Base-by-base conservation (phyloP, 2,329 filamentous ascomycete species). In the Teratosphaeria viscida region DNA sequence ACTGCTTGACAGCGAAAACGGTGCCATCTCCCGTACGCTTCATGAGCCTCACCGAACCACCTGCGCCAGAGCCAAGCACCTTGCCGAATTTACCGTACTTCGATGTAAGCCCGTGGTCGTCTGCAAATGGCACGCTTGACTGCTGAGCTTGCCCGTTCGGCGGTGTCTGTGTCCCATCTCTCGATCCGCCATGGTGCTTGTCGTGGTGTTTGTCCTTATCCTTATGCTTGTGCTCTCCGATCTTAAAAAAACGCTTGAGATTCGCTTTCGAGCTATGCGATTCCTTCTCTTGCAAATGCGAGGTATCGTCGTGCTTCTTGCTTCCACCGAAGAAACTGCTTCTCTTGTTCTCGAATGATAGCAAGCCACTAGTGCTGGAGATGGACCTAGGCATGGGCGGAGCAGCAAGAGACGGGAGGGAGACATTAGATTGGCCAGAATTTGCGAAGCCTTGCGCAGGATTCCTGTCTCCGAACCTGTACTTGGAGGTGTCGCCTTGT, bases 1-100 rank as follows among this genome's bases (percentile, higher is more conserved):
- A 99, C 71, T 99, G 92, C 75, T 99, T 99, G 57, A 97, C 94
- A 1, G 94, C 94, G 74, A 99, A 99, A 0, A 95, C 94, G 6
- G 90, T 90, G 29, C 88, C 88, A 70, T 99, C 94, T 63, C 90
- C 92, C 69, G 86, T 92, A 62, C 94, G 85, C 78, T 94, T 96
- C 86, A 99, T 90, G 56, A 99, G 77, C 64, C 92, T 85, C 16
- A 99, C 94, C 0, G 92, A 97, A 29, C 94, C 94, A 56, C 94
- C 94, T 32, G 94, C 94, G 29, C 94, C 94, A 32, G 92, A 92
- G 5, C 94, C 94, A 12, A 99, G 81, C 0, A 97, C 90, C 71
- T 90, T 94, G 60, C 92, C 94, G 64, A 99, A 87, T 71, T 96
- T 97, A 54, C 94, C 94, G 72, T 97, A 99, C 70, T 92, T 96